Percentiles rank a stretch among this genome's conserved stretches.
Evolutionary conservation across 2,329 filamentous ascomycete genomes (phyloP).

Genomic region (Hirsutella rhossiliensis): DNA sequence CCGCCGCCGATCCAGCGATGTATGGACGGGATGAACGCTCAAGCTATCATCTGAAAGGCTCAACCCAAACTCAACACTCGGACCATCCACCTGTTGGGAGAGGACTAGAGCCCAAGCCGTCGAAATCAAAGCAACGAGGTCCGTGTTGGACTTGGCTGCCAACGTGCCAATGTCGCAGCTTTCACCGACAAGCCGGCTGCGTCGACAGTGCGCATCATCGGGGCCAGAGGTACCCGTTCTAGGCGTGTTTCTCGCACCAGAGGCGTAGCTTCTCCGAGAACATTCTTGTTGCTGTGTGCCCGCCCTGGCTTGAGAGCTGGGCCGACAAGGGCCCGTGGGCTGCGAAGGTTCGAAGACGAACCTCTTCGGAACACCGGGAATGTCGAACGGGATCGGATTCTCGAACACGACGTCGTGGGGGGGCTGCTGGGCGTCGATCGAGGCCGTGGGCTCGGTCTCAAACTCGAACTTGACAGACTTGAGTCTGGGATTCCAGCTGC

Average conservation of each 20-base stretch:
- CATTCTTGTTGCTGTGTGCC: not conserved
- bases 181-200: not conserved
- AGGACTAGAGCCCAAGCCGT: not conserved
- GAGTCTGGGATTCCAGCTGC: not conserved
- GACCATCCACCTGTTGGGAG: not conserved
- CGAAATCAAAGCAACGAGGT: not conserved
- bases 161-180: not conserved
- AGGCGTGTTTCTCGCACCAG: not conserved
- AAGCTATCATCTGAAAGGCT: not conserved
- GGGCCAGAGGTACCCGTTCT: not conserved
- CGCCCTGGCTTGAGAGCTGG: not conserved
- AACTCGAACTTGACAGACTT: slow-evolving; percentile 3
- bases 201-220: not conserved
- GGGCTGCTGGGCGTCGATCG: not conserved
- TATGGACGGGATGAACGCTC: not conserved
- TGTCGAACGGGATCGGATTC: not conserved
- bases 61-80: not conserved
- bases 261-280: not conserved
- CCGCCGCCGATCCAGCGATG: not conserved
- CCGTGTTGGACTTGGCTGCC: not conserved
- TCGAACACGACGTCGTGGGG: not conserved
- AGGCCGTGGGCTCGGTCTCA: not conserved
- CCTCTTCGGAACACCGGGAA: not conserved
- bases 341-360: not conserved
- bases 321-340: not conserved